Evolutionary conservation across 257 asterid genomes (phyloP), one percentile per base, ranked within the genome.

Genomic region (Solanum medicagineum): DNA sequence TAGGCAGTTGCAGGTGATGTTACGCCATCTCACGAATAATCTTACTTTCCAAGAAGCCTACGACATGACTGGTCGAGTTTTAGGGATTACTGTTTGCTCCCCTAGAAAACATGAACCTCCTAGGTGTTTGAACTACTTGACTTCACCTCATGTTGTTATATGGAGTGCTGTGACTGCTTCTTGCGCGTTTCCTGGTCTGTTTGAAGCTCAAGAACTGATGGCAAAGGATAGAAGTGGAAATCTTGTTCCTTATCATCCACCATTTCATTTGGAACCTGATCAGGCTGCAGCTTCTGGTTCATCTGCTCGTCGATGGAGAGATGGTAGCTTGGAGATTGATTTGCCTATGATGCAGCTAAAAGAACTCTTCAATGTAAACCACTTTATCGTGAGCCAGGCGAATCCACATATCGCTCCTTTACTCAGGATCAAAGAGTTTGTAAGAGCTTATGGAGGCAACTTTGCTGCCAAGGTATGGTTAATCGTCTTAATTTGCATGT

Each of bases 141-240:
- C 99, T 65, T 94, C 99, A 3, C 99, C 99, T 17, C 99, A 97
- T 90, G 99, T 97, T 3, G 98, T 97, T 29, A 95, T 95, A 88
- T 97, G 99, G 99, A 97, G 99, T 24, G 99, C 98, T 0, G 99
- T 97, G 86, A 94, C 97, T 4, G 98, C 99, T 56, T 97, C 99
- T 17, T 97, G 99, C 84, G 98, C 99, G 1, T 97, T 97, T 88
- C 98, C 98, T 0, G 99, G 99, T 22, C 95, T 95, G 45, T 96
- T 95, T 57, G 99, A 95, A 91, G 99, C 99, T 51, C 99, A 96
- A 84, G 98, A 96, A 88, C 97, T 96, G 8, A 96, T 96, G 99
- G 99, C 98, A 0, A 96, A 96, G 88, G 91, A 95, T 85, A 92
- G 99, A 86, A 90, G 93, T 55, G 99, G 99, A 5, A 95, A 96